These are phyloP conservation scores for Colletotrichum sidae DNA, from an alignment of 2,329 filamentous ascomycete species.

Conservation along the genomic window DNA sequence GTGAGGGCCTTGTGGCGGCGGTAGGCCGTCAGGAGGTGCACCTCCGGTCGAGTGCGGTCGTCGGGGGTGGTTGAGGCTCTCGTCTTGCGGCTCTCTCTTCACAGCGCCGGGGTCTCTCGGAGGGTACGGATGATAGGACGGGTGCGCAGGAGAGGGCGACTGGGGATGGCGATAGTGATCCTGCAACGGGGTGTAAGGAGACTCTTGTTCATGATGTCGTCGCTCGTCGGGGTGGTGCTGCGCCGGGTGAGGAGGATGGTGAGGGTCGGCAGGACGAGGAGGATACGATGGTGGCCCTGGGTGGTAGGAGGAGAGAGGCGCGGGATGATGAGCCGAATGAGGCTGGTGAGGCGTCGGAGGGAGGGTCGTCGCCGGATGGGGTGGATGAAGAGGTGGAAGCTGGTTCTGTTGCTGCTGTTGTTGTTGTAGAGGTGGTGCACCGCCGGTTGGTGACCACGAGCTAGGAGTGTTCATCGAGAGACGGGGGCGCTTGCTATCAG, in stretches of 20 bases:
- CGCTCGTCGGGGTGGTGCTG: constrained; percentile 57
- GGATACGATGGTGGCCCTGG: constrained; percentile 41
- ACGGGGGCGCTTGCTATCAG: constrained; percentile 70
- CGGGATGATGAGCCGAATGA: constrained; percentile 52
- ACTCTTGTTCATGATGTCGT: constrained; percentile 67
- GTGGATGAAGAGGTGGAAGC: constrained; percentile 60
- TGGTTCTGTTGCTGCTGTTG: constrained; percentile 47
- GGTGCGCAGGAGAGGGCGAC: constrained; percentile 59
- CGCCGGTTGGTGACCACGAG: constrained; percentile 55
- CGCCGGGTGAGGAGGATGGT: constrained; percentile 46
- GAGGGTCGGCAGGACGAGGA: constrained; percentile 53
- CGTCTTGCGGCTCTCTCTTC: constrained; percentile 67
- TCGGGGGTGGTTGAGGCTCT: constrained; percentile 57
- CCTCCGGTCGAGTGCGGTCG: constrained; percentile 64
- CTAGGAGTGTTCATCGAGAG: constrained; percentile 51
- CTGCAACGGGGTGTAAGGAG: constrained; percentile 63
- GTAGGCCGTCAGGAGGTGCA: constrained; percentile 48
- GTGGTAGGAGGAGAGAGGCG: constrained; percentile 51
- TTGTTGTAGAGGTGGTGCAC: constrained; percentile 44
- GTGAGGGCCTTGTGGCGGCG: constrained; percentile 48
- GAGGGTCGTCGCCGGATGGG: constrained; percentile 47
- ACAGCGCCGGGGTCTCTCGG: constrained; percentile 63
- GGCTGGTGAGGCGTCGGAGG: constrained; percentile 47
- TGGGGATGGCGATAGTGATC: constrained; percentile 63
- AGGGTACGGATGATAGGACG: constrained; percentile 57